Percentiles rank a stretch among this genome's conserved stretches.
Conservation (phyloP, 2,329 filamentous ascomycete genomes). For the Geosmithia morbida region DNA sequence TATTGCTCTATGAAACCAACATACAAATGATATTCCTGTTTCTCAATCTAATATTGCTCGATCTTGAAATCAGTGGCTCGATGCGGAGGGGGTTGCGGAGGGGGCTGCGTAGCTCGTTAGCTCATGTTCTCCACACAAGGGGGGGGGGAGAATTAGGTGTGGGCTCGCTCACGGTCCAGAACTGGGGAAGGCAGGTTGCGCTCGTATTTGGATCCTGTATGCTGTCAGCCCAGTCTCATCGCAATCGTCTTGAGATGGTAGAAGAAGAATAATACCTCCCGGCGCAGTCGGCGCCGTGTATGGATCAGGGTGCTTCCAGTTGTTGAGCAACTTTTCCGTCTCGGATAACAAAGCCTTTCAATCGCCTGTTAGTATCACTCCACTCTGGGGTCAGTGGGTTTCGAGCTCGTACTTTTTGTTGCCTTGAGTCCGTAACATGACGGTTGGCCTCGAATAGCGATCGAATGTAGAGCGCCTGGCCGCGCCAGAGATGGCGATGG, state of each 20-base stretch:
- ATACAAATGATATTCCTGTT: background rate
- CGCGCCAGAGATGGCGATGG: slow-evolving; percentile 83
- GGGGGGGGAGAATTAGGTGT: background rate
- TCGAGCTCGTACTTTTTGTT: slow-evolving; percentile 61
- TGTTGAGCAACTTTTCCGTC: slow-evolving; percentile 75
- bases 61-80: background rate
- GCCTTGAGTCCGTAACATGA: slow-evolving; percentile 67
- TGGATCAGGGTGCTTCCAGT: slow-evolving; percentile 96
- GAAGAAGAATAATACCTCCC: slow-evolving; percentile 50
- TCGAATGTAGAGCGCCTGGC: slow-evolving; percentile 90
- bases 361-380: background rate
- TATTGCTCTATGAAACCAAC: background rate
- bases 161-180: slow-evolving; percentile 57
- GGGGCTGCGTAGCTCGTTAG: background rate
- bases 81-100: background rate
- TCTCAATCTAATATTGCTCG: background rate
- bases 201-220: slow-evolving; percentile 82
- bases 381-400: background rate
- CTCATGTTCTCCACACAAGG: background rate
- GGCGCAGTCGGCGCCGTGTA: slow-evolving; percentile 82
- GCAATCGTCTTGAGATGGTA: background rate
- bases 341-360: slow-evolving; percentile 66
- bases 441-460: slow-evolving; percentile 91
- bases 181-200: slow-evolving; percentile 74
- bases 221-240: slow-evolving; percentile 4